These are phyloP conservation scores for Globisporangium viniferum DNA, from an alignment of 352 stramenopile genomes.

Conservation along the genomic window DNA sequence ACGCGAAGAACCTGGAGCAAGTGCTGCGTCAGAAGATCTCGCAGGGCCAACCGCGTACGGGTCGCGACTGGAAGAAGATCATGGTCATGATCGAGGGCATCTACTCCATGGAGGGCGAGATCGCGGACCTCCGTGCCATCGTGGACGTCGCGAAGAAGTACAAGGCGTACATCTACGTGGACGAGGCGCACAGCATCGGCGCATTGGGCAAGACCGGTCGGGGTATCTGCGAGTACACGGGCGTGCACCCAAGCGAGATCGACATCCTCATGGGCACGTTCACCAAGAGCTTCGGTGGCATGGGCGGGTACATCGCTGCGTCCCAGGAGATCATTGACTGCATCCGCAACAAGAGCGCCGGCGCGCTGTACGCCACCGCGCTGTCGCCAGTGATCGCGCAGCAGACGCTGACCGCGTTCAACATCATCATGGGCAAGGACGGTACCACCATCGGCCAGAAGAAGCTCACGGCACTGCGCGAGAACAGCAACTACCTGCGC, in stretches of 20 bases:
- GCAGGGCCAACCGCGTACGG: slow-evolving; percentile 76
- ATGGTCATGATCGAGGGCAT: slow-evolving; percentile 94
- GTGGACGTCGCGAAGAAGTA: slow-evolving; percentile 92
- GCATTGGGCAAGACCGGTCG: slow-evolving; percentile 88
- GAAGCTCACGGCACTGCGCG: slow-evolving; percentile 92
- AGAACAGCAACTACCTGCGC: slow-evolving; percentile 98
- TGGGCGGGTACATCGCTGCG: slow-evolving; percentile 91
- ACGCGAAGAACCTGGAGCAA: slow-evolving; percentile 84
- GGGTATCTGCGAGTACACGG: slow-evolving; percentile 86
- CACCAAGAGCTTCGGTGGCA: slow-evolving; percentile 94
- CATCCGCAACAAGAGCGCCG: slow-evolving; percentile 33
- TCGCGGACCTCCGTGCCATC: slow-evolving; percentile 87
- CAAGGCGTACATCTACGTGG: slow-evolving; percentile 93
- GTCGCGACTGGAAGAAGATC: slow-evolving; percentile 95
- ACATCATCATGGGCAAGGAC: slow-evolving; percentile 96
- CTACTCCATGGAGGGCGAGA: slow-evolving; percentile 96
- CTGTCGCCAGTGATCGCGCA: slow-evolving; percentile 39
- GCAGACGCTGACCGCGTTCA: slow-evolving; percentile 70
- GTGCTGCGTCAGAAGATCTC: slow-evolving; percentile 61
- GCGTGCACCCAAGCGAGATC: slow-evolving; percentile 89
- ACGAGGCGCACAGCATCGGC: slow-evolving; percentile 95
- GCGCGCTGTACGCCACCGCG: not conserved
- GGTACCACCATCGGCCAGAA: slow-evolving; percentile 87
- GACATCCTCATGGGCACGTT: slow-evolving; percentile 97
- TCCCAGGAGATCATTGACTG: slow-evolving; percentile 17